Conservation (phyloP, 805 yeast species). For the Wickerhamiella spandovensis region DNA sequence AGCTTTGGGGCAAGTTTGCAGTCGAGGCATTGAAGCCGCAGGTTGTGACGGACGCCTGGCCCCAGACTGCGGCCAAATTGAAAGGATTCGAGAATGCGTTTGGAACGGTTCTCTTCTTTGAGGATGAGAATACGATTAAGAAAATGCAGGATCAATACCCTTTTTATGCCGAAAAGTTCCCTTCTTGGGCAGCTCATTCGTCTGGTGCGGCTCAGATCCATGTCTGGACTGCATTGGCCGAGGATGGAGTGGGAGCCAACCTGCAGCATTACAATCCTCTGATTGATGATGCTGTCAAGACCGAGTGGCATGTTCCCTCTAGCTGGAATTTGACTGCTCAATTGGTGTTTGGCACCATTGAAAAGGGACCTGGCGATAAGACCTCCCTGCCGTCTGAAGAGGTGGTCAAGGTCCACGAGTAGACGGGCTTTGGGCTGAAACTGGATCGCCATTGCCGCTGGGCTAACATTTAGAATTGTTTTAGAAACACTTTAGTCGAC, state of each 20-base stretch:
- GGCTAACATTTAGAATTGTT: too few species aligned
- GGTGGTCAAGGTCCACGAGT: not conserved
- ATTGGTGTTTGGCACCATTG: conserved; percentile 37
- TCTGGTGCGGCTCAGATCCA: conserved; percentile 35
- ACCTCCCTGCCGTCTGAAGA: conserved; percentile 24
- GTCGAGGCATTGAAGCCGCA: conserved; percentile 23
- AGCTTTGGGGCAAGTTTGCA: conserved; percentile 33
- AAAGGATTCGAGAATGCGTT: conserved; percentile 32
- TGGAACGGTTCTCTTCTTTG: conserved; percentile 37
- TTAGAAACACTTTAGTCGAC: too few species aligned
- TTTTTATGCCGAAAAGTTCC: conserved; percentile 32
- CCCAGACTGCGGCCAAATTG: conserved; percentile 31
- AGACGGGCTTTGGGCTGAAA: too few species aligned
- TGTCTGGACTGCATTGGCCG: conserved; percentile 36
- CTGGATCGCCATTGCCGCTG: too few species aligned
- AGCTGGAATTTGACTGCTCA: conserved; percentile 37
- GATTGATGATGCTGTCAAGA: conserved; percentile 26
- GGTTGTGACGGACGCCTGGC: conserved; percentile 23
- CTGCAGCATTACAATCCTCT: conserved; percentile 40
- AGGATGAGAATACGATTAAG: conserved; percentile 30
- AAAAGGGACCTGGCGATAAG: conserved; percentile 29
- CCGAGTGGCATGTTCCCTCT: conserved; percentile 30
- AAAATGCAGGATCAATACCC: conserved; percentile 33
- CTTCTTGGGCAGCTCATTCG: conserved; percentile 35
- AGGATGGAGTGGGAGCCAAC: conserved; percentile 36